These are phyloP conservation scores for Colletotrichum musae DNA, from an alignment of 2,329 filamentous ascomycete genomes.

Conservation along the genomic window DNA sequence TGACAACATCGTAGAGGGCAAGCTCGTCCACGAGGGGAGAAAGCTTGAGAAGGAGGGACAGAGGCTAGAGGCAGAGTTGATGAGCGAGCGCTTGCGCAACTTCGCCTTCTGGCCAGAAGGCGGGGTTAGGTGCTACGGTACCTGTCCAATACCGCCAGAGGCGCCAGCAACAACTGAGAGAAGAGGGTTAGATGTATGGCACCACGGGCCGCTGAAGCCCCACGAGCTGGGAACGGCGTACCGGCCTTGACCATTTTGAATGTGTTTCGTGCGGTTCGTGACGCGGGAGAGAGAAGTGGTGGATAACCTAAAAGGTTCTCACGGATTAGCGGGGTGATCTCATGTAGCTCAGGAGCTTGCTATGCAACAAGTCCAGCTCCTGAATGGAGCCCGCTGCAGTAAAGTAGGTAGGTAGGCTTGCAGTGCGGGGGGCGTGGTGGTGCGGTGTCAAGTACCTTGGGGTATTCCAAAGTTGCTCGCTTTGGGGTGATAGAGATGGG, in stretches of 20 bases:
- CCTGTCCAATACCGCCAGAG: constrained; percentile 98
- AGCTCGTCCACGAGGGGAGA: constrained; percentile 91
- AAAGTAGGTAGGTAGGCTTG: background rate
- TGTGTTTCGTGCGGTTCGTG: constrained; percentile 43
- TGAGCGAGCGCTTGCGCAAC: constrained; percentile 42
- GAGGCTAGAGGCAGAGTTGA: constrained; percentile 71
- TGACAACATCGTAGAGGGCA: constrained; percentile 98
- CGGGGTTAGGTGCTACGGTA: constrained; percentile 57
- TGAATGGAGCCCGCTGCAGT: background rate
- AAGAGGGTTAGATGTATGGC: constrained; percentile 7
- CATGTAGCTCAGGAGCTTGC: constrained; percentile 34
- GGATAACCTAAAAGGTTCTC: constrained; percentile 25
- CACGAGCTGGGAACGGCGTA: constrained; percentile 51
- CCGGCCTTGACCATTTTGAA: constrained; percentile 73
- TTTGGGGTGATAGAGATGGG: constrained; percentile 7
- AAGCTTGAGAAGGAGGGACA: constrained; percentile 96
- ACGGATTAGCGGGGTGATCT: constrained; percentile 41
- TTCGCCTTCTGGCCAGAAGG: constrained; percentile 17
- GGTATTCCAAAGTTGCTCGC: constrained; percentile 13
- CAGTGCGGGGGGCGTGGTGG: background rate
- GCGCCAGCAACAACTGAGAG: constrained; percentile 87
- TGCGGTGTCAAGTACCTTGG: background rate
- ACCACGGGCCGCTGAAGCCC: background rate
- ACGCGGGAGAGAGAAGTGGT: background rate
- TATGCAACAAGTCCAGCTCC: constrained; percentile 24